These are phyloP conservation scores for Camelina neglecta DNA, from an alignment of 345 rosid genomes.

Conservation along the genomic window DNA sequence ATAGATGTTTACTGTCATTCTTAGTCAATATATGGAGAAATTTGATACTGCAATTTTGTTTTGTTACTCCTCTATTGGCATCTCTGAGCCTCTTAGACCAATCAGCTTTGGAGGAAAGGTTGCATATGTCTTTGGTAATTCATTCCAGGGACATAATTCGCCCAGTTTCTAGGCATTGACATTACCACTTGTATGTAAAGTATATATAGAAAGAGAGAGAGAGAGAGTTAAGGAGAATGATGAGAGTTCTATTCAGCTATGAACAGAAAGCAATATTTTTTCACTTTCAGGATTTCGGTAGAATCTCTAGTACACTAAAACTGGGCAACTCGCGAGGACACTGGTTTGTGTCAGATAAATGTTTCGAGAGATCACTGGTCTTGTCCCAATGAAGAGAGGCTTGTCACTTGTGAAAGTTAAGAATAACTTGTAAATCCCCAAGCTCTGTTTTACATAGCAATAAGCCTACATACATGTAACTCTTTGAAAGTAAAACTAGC, in stretches of 20 bases:
- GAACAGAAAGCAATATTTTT: neutral
- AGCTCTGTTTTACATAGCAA: neutral
- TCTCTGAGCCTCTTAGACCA: neutral
- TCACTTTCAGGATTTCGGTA: neutral
- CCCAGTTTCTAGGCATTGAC: neutral
- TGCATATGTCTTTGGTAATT: neutral
- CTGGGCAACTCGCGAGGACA: neutral
- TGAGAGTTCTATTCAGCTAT: neutral
- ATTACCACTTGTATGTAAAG: neutral
- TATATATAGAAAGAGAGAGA: neutral
- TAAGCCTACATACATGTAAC: no score
- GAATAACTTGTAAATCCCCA: neutral
- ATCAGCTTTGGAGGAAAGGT: neutral
- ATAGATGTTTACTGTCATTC: neutral
- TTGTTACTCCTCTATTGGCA: conserved; percentile 12
- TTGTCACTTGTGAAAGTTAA: neutral
- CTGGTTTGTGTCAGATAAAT: neutral
- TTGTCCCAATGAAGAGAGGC: neutral
- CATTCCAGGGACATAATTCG: neutral
- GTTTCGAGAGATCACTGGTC: neutral
- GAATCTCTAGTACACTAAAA: neutral
- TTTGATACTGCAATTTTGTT: conserved; percentile 9
- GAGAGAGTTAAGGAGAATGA: neutral
- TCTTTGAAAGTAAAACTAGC: no score
- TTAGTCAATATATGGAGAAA: conserved; percentile 6